Evolutionary conservation across 2,329 filamentous ascomycete genomes (phyloP).

Genomic region (Fusarium gaditjirri): DNA sequence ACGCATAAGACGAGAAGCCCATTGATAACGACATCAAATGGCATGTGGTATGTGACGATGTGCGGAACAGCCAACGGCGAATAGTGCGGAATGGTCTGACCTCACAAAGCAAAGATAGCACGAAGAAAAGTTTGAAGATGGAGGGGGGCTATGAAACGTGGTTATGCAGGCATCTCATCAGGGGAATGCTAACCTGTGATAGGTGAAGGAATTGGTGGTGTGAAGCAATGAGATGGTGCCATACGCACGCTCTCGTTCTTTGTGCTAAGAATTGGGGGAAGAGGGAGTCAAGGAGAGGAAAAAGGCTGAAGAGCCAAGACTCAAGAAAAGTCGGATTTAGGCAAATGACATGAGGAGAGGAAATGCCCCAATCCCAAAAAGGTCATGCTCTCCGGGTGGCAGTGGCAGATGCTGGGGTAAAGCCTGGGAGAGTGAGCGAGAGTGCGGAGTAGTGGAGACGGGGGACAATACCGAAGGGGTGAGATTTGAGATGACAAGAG

Average conservation of each 20-base stretch:
- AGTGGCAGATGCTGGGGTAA: conserved; percentile 12
- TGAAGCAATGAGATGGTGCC: conserved; percentile 17
- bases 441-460: conserved; percentile 43
- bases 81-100: conserved; percentile 20
- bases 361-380: not conserved
- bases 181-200: conserved; percentile 17
- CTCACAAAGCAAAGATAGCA: not conserved
- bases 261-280: conserved; percentile 2
- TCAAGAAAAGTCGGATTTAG: not conserved
- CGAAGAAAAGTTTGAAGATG: conserved; percentile 4
- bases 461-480: conserved; percentile 17
- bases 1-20: not conserved
- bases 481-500: conserved; percentile 17
- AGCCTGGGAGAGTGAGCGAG: not conserved
- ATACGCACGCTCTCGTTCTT: not conserved
- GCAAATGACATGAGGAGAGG: not conserved
- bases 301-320: conserved; percentile 13
- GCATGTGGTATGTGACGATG: conserved; percentile 1
- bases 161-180: conserved; percentile 28
- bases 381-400: conserved; percentile 3
- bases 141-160: conserved; percentile 37
- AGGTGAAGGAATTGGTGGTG: conserved; percentile 7
- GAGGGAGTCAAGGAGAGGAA: not conserved
- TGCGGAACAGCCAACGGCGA: conserved; percentile 25
- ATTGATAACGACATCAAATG: not conserved